These are phyloP conservation scores for Colletotrichum neosansevieriae DNA, from an alignment of 2,329 filamentous ascomycete species.

Conservation along the genomic window DNA sequence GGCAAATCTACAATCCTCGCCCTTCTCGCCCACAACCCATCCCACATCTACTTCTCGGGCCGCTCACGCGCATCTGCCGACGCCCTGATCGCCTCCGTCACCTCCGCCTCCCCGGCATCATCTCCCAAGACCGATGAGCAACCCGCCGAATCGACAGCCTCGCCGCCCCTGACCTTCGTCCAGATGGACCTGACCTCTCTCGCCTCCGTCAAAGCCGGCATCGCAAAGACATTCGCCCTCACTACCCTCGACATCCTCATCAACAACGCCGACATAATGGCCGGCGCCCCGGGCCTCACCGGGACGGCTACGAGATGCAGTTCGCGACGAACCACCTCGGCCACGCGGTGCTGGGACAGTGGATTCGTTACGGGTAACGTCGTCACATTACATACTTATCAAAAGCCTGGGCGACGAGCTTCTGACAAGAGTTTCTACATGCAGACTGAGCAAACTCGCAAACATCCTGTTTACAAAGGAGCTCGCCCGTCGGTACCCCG, in stretches of 20 bases:
- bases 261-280: conserved; percentile 47
- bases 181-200: conserved; percentile 64
- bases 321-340: conserved; percentile 44
- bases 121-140: too few relatives aligned
- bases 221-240: conserved; percentile 40
- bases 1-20: conserved; percentile 31
- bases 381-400: too few relatives aligned
- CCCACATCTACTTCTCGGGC: conserved; percentile 66
- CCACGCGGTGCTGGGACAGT: conserved; percentile 42
- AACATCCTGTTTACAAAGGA: conserved; percentile 49
- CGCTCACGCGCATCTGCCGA: conserved; percentile 58
- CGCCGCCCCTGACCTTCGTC: conserved; percentile 48
- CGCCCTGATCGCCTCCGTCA: conserved; percentile 54
- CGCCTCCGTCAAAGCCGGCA: conserved; percentile 51
- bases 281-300: conserved; percentile 24
- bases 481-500: conserved; percentile 45
- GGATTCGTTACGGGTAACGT: conserved; percentile 44
- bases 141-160: background rate
- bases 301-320: conserved; percentile 45
- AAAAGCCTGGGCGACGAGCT: too few relatives aligned
- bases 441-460: conserved; percentile 49
- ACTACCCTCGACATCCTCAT: conserved; percentile 56
- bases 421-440: background rate
- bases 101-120: background rate
- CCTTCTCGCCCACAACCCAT: conserved; percentile 55